Conservation (phyloP, 352 stramenopile species). For the Pilasporangium apinafurcum region DNA sequence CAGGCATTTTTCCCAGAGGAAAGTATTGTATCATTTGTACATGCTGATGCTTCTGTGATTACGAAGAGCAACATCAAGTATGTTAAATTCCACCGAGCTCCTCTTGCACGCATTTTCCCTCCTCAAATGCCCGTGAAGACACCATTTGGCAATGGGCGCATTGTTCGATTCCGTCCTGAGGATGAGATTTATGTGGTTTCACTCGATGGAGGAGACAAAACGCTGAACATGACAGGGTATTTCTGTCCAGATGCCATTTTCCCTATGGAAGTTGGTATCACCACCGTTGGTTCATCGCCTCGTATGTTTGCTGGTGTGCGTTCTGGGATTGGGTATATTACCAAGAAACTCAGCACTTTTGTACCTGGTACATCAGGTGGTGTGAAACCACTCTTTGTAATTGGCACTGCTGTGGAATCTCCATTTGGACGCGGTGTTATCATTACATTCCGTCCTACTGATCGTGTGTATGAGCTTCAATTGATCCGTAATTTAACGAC, state of each 20-base stretch:
- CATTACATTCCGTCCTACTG: conserved; percentile 47
- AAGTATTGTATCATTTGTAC: conserved; percentile 33
- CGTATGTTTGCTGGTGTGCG: conserved; percentile 72
- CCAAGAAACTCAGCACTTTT: conserved; percentile 73
- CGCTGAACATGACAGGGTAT: conserved; percentile 39
- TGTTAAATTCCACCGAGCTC: conserved; percentile 42
- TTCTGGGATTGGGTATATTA: conserved; percentile 71
- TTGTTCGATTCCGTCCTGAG: conserved; percentile 53
- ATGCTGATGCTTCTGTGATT: conserved; percentile 25
- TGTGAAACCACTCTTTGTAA: conserved; percentile 40
- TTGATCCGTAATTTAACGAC: conserved; percentile 35
- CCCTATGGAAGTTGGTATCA: conserved; percentile 22
- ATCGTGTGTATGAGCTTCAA: conserved; percentile 68
- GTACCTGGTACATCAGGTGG: conserved; percentile 28
- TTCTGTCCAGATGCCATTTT: conserved; percentile 44
- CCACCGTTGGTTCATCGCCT: conserved; percentile 34
- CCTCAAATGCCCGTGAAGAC: conserved; percentile 60
- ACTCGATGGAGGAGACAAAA: conserved; percentile 27
- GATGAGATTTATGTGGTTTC: conserved; percentile 68
- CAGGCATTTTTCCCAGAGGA: conserved; percentile 55
- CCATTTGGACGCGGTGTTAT: conserved; percentile 72
- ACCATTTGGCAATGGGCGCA: conserved; percentile 65
- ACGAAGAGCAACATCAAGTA: conserved; percentile 44
- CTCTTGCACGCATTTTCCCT: conserved; percentile 30
- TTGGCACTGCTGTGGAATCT: conserved; percentile 57